phyloP scores from a whole-genome alignment of 306 rosid species.

The Cercis canadensis region DNA sequence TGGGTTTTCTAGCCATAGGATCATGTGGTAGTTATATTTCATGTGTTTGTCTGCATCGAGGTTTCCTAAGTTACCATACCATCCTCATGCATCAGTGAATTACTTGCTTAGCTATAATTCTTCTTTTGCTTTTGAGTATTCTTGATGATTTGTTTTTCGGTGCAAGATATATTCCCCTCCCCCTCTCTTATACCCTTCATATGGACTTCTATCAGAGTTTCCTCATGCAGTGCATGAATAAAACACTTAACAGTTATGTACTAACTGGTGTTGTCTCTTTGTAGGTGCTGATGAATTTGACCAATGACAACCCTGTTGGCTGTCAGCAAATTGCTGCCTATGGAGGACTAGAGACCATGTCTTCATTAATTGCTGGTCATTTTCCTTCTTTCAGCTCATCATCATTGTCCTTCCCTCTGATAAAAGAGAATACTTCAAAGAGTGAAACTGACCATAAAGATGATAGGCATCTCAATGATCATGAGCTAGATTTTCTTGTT shows the following conservation, averaged over 20 bases:
- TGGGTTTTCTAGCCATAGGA: constrained; percentile 21
- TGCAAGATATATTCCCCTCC: too few relatives aligned
- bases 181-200: too few relatives aligned
- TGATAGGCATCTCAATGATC: constrained; percentile 74
- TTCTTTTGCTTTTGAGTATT: too few relatives aligned
- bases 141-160: too few relatives aligned
- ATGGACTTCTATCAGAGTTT: constrained; percentile 15
- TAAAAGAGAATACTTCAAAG: constrained; percentile 46
- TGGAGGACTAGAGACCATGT: constrained; percentile 94
- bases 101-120: constrained; percentile 25
- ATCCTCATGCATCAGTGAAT: constrained; percentile 5
- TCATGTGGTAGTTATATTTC: constrained; percentile 11
- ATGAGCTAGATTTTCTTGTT: constrained; percentile 93
- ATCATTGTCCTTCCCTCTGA: constrained; percentile 53
- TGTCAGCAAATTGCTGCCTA: constrained; percentile 82
- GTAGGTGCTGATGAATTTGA: constrained; percentile 97
- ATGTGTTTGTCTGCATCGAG: constrained; percentile 18
- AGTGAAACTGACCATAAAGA: constrained; percentile 46
- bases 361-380: constrained; percentile 85
- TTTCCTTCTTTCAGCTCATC: constrained; percentile 76
- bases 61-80: constrained; percentile 22
- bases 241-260: constrained; percentile 10
- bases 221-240: not conserved
- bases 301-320: constrained; percentile 94
- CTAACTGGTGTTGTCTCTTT: constrained; percentile 33